phyloP scores from a whole-genome alignment of 1,139 yeast genomes.

The Hyphopichia pseudoburtonii region DNA sequence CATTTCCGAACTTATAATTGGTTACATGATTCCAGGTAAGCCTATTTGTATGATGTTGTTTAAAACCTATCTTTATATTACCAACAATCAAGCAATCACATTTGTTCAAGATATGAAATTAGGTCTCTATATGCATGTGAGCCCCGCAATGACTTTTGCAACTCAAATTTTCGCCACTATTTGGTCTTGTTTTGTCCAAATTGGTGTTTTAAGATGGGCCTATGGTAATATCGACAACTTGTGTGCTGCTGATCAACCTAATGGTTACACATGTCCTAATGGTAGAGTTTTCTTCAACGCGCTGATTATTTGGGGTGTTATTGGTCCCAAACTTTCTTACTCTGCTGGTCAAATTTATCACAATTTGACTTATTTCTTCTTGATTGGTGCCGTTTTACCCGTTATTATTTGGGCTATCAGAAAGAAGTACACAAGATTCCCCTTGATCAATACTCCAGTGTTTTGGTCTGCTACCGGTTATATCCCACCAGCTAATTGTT shows the following conservation, averaged over 20 bases:
- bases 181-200: slow-evolving; percentile 46
- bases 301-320: slow-evolving; percentile 50
- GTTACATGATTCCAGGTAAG: slow-evolving; percentile 49
- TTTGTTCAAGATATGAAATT: slow-evolving; percentile 55
- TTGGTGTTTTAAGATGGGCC: slow-evolving; percentile 48
- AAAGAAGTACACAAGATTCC: slow-evolving; percentile 41
- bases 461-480: slow-evolving; percentile 49
- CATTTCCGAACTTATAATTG: slow-evolving; percentile 45
- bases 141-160: slow-evolving; percentile 45
- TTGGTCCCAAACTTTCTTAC: slow-evolving; percentile 41
- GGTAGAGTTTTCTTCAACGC: slow-evolving; percentile 48
- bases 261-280: slow-evolving; percentile 43
- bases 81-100: slow-evolving; percentile 55
- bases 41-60: slow-evolving; percentile 50
- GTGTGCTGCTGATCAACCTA: slow-evolving; percentile 46
- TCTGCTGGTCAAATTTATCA: slow-evolving; percentile 40
- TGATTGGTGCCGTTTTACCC: slow-evolving; percentile 39
- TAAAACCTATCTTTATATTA: slow-evolving; percentile 49
- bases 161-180: slow-evolving; percentile 48
- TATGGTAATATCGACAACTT: slow-evolving; percentile 44
- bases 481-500: slow-evolving; percentile 50
- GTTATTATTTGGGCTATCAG: slow-evolving; percentile 46
- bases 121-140: slow-evolving; percentile 51
- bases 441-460: slow-evolving; percentile 47
- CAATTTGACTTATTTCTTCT: slow-evolving; percentile 40